phyloP scores from a whole-genome alignment of 257 asterid species.

The Asclepias syriaca region DNA sequence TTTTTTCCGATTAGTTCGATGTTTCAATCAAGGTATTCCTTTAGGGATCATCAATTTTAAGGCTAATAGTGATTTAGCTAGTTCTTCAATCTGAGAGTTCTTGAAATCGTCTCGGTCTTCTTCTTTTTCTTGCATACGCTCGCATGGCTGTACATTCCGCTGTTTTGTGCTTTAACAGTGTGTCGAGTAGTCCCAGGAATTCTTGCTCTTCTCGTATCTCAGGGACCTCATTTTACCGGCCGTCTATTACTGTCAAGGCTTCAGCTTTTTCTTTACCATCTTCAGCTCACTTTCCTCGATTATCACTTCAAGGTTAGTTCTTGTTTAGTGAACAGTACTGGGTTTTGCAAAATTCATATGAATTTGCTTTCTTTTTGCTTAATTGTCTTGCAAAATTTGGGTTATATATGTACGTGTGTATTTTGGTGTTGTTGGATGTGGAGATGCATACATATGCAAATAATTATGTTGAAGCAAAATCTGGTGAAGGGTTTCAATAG shows the following conservation, averaged over 20 bases:
- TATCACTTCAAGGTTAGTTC: constrained; percentile 44
- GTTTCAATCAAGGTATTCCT: background rate
- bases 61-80: constrained; percentile 14
- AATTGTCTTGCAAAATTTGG: background rate
- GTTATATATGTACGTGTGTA: too few relatives aligned
- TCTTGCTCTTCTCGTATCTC: constrained; percentile 24
- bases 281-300: constrained; percentile 32
- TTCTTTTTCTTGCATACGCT: background rate
- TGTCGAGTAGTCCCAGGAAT: constrained; percentile 37
- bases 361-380: background rate
- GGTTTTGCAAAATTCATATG: background rate
- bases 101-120: background rate
- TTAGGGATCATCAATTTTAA: constrained; percentile 7
- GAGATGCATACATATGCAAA: background rate
- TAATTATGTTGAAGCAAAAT: background rate
- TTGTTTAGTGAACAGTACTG: background rate
- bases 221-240: constrained; percentile 27
- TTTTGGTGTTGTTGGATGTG: background rate
- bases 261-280: constrained; percentile 33
- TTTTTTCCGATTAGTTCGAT: constrained; percentile 9
- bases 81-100: constrained; percentile 7
- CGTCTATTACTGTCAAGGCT: constrained; percentile 32
- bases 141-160: constrained; percentile 59
- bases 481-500: background rate
- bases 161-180: constrained; percentile 45